A percentile compares a stretch with the other conserved stretches of the same genome.
Conservation (phyloP, 495 filamentous ascomycete genomes). For the Chaetomidium leptoderma region DNA sequence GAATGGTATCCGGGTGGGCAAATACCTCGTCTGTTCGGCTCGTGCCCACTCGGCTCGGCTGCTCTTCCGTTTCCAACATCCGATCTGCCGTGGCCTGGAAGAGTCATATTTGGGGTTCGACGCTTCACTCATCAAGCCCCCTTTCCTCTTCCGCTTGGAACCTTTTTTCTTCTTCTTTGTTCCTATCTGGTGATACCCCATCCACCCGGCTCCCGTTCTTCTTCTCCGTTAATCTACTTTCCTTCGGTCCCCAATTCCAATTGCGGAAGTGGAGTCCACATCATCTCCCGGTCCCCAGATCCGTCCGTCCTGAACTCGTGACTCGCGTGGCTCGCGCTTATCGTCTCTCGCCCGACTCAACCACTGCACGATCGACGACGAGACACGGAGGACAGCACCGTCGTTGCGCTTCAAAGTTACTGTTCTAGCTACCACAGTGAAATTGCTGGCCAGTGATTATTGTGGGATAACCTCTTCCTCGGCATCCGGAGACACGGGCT, state of each 20-base stretch:
- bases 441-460: neutral
- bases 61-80: slow-evolving; percentile 11
- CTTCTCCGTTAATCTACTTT: neutral
- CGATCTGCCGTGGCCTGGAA: slow-evolving; percentile 16
- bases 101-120: slow-evolving; percentile 18
- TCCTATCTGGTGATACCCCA: slow-evolving; percentile 12
- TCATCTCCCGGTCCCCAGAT: slow-evolving; percentile 1
- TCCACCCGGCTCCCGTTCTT: neutral
- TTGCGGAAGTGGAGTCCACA: slow-evolving; percentile 11
- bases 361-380: neutral
- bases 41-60: slow-evolving; percentile 24
- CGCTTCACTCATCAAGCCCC: neutral
- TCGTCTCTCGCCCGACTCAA: neutral
- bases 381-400: neutral
- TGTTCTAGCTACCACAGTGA: neutral
- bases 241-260: neutral
- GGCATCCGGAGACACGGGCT: slow-evolving; percentile 11
- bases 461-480: slow-evolving; percentile 11
- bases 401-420: neutral
- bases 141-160: neutral
- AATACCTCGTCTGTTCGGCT: slow-evolving; percentile 6
- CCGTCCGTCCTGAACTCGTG: slow-evolving; percentile 10
- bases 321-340: slow-evolving; percentile 1
- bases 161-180: slow-evolving; percentile 1
- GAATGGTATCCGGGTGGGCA: neutral